These are phyloP conservation scores for Trifolium dubium DNA, from an alignment of 306 rosid species.

Conservation along the genomic window DNA sequence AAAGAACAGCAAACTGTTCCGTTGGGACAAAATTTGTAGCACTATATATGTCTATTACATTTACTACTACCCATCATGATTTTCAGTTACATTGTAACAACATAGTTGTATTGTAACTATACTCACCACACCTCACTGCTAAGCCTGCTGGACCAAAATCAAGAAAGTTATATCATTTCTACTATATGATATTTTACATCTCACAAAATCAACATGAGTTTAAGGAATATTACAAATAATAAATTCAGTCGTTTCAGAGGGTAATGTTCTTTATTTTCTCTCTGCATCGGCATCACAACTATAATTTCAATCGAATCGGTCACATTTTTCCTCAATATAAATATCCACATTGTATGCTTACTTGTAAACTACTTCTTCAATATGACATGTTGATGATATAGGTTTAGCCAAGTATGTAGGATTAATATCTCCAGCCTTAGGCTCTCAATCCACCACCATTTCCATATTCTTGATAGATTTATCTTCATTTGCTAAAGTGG, in stretches of 20 bases:
- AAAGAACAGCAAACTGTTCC: no score
- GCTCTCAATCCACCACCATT: slow-evolving; percentile 41
- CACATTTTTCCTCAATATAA: not conserved
- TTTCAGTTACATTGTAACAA: no score
- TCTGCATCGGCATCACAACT: not conserved
- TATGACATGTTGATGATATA: slow-evolving; percentile 31
- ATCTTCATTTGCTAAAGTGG: slow-evolving; percentile 5
- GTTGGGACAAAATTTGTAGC: no score
- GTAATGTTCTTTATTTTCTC: not conserved
- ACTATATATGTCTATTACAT: no score
- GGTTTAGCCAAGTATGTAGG: slow-evolving; percentile 85
- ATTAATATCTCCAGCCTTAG: slow-evolving; percentile 79
- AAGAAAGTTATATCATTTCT: not conserved
- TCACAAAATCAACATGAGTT: not conserved
- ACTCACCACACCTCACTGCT: no score
- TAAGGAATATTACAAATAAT: not conserved
- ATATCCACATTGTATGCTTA: not conserved
- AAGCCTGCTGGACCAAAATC: no score
- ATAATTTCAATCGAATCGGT: not conserved
- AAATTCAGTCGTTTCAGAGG: no score
- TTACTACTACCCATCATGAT: no score
- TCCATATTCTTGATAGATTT: slow-evolving; percentile 32
- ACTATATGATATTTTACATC: not conserved
- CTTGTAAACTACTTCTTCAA: slow-evolving; percentile 1
- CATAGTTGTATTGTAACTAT: no score